Conservation (phyloP, 768 basidiomycete species). For the Agaricus blazei region DNA sequence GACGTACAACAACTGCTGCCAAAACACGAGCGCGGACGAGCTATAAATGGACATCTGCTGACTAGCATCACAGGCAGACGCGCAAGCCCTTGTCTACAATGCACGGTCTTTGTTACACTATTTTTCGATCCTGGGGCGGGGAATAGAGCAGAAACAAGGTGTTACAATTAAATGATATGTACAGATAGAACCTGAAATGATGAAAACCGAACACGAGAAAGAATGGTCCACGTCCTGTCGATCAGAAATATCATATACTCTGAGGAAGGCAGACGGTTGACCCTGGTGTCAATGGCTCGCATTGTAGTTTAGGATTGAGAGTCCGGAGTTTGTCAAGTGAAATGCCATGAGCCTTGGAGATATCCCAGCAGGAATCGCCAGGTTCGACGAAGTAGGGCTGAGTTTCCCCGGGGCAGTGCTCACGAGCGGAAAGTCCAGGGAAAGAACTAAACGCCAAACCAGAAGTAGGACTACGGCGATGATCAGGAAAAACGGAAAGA, state of each 20-base stretch:
- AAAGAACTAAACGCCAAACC: slow-evolving; percentile 54
- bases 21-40: background rate
- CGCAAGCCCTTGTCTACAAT: no score
- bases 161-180: no score
- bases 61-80: no score
- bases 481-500: slow-evolving; percentile 72
- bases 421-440: slow-evolving; percentile 32
- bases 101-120: no score
- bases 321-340: slow-evolving; percentile 46
- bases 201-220: no score
- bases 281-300: slow-evolving; percentile 56
- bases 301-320: slow-evolving; percentile 48
- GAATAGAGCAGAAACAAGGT: no score
- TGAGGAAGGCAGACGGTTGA: slow-evolving; percentile 55
- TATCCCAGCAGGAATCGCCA: slow-evolving; percentile 65
- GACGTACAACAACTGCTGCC: no score
- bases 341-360: slow-evolving; percentile 43
- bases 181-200: no score
- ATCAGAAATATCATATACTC: background rate
- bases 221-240: no score
- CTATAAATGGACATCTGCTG: background rate
- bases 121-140: no score
- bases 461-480: slow-evolving; percentile 59
- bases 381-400: slow-evolving; percentile 44
- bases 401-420: slow-evolving; percentile 36